Base-by-base conservation (phyloP, 371 early-diverging fungal genomes). In the Mucor mucedo region DNA sequence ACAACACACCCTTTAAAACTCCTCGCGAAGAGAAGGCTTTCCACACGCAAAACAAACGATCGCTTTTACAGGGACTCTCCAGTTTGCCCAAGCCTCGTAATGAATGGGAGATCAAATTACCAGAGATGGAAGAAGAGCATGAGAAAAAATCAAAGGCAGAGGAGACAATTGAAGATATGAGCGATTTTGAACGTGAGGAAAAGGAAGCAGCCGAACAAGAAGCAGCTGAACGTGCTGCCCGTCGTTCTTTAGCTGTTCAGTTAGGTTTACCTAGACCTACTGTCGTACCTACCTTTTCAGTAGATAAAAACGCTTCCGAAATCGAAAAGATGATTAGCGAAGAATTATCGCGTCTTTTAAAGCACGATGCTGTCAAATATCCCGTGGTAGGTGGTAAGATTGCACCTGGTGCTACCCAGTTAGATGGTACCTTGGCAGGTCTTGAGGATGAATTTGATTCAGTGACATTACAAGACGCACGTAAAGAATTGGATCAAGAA, bases 31-130 rank as follows among this genome's bases (percentile, higher is more conserved):
- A 83, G 54, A 69, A 77, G 47, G 66, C 86, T 50, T 79, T 82
- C 5, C 77, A 86, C 55, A 78, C 81, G 63, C 82, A 63, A 48
- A 73, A 70, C 50, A 87, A 74, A 63, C 83, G 74, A 63, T 82
- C 78, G 47, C 67, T 89, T 1, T 42, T 71, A 21, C 73, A 83
- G 47, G 82, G 85, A n/a, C 79, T 94, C 14, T 68, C 77, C 13
- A 72, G 80, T 29, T 76, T 98, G n/a, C 98, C 98, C 3, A 82
- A 84, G 58, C 98, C 98, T 41, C 90, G 92, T 58, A 97, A 97
- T 68, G 95, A 96, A 63, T 95, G 96, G 74, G 94, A 95, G 55
- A 90, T 98, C 52, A 90, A 93, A 14, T 69, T 94, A 45, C 97
- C 96, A 2, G 94, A 94, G 27, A 58, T 80, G 44, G 80, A 76